Evolutionary conservation across 352 stramenopile species (phyloP).

Genomic region (Pythium phragmiticola): DNA sequence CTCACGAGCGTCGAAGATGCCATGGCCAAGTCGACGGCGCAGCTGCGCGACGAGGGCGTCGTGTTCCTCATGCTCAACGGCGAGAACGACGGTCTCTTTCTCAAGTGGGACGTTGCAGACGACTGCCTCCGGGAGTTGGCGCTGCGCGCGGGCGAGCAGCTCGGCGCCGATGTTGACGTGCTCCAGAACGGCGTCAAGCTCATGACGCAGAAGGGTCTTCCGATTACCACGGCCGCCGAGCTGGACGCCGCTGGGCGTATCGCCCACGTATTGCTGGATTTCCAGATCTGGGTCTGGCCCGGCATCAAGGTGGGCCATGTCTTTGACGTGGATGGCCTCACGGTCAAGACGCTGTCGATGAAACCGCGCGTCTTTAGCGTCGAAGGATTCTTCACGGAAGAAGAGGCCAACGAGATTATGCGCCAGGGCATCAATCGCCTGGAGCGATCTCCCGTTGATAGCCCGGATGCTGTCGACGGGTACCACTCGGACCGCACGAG

Average conservation of each 20-base stretch:
- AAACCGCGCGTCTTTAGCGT: conserved; percentile 62
- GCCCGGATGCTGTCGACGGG: conserved; percentile 47
- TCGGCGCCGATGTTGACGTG: conserved; percentile 46
- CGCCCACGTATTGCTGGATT: conserved; percentile 65
- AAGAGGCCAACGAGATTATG: conserved; percentile 60
- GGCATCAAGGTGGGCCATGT: conserved; percentile 64
- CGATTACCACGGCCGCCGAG: conserved; percentile 39
- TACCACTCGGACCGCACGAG: conserved; percentile 67
- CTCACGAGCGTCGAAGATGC: conserved; percentile 39
- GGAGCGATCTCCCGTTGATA: conserved; percentile 58
- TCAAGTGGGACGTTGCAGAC: conserved; percentile 36
- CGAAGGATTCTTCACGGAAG: conserved; percentile 57
- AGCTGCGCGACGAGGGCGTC: conserved; percentile 33
- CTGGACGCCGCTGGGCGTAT: conserved; percentile 39
- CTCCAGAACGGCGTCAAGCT: conserved; percentile 58
- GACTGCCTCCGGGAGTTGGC: conserved; percentile 52
- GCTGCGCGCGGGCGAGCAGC: conserved; percentile 30
- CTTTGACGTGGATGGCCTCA: conserved; percentile 47
- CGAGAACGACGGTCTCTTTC: conserved; percentile 49
- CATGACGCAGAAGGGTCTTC: conserved; percentile 49
- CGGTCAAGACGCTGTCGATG: conserved; percentile 62
- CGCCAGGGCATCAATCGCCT: conserved; percentile 44
- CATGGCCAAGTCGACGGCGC: conserved; percentile 25
- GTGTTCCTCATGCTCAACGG: conserved; percentile 78
- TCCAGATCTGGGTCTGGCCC: conserved; percentile 78